Evolutionary conservation across 2,329 filamentous ascomycete species (phyloP), one percentile per base, ranked within the genome.

Genomic region (Hypoxylon sp.): DNA sequence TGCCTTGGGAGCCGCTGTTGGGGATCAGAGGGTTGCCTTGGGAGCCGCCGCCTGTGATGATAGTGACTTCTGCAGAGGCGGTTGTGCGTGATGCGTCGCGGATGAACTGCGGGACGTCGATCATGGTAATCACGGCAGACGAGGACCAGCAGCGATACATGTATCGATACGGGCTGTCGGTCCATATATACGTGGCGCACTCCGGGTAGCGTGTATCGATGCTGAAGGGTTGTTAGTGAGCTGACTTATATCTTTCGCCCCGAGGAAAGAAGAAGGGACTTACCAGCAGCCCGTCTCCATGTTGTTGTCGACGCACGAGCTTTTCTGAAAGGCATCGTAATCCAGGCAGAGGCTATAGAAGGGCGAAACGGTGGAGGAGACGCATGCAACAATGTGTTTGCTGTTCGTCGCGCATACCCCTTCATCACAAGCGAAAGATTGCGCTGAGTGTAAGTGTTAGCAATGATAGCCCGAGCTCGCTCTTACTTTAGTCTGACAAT

Each of bases 151-250:
- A 83, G 13, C 78, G 75, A 66, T 77, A 81, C 80, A 81, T 81
- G 60, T 74, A 79, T 20, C 77, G 76, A 3, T 72, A 58, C 0
- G 80, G 76, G 1, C 70, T 17, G 44, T 78, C 79, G 0, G 78
- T 77, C 80, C 81, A 83, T 51, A 82, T 57, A 60, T 78, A 81
- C 0, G 79, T 82, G 2, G 77, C 78, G 70, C 81, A 83, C 10
- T 77, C 78, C 1, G 75, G 75, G 22, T 73, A 64, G 13, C 48
- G 30, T 3, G 68, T 63, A 31, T 51, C 31, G 54, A 70, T 72
- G 40, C 66, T 71, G 42, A 14, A 11, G 25, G 7, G 13, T 3
- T 0, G 49, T 63, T 53, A 66, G 54, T 10, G 20, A 6, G 3
- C 13, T 14, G 37, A 51, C 48, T n/a, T n/a, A 61, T 8, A 17